phyloP scores from a whole-genome alignment of 2,329 filamentous ascomycete genomes.

The Fusarium abutilonis region DNA sequence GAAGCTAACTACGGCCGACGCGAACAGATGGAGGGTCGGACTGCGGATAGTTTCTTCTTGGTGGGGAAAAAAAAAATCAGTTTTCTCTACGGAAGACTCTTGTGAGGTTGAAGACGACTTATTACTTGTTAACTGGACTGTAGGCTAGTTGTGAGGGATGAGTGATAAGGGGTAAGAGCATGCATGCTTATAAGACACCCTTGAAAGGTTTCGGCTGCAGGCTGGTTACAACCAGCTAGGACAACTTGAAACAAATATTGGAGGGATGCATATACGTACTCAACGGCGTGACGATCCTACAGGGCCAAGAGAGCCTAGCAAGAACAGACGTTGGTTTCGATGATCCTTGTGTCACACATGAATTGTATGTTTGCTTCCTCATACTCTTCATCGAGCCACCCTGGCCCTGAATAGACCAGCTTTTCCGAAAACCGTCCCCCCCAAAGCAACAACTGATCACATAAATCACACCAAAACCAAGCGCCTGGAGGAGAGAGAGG shows the following conservation, averaged over 20 bases:
- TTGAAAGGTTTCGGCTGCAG: conserved; percentile 13
- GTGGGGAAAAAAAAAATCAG: not conserved
- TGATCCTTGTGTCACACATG: not conserved
- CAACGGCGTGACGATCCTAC: not conserved
- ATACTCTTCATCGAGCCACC: conserved; percentile 22
- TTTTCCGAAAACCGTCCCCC: conserved; percentile 9
- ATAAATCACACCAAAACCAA: conserved; percentile 21
- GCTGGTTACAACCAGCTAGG: conserved; percentile 21
- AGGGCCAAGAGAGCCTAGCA: not conserved
- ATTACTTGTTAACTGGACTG: not conserved
- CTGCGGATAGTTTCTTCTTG: conserved; percentile 17
- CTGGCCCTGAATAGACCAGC: conserved; percentile 10
- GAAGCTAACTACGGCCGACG: conserved; percentile 35
- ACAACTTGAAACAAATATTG: conserved; percentile 19
- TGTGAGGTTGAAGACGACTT: conserved; percentile 5
- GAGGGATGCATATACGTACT: not conserved
- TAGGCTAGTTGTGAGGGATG: conserved; percentile 8
- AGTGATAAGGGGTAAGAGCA: not conserved
- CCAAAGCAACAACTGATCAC: conserved; percentile 29
- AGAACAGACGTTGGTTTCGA: not conserved
- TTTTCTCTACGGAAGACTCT: conserved; percentile 2
- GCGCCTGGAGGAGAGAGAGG: conserved; percentile 15
- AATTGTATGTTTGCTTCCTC: conserved; percentile 6
- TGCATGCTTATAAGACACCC: conserved; percentile 12
- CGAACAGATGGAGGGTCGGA: conserved; percentile 16